Base-by-base conservation (phyloP, 768 basidiomycete genomes). In the Lactarius akahatsu region DNA sequence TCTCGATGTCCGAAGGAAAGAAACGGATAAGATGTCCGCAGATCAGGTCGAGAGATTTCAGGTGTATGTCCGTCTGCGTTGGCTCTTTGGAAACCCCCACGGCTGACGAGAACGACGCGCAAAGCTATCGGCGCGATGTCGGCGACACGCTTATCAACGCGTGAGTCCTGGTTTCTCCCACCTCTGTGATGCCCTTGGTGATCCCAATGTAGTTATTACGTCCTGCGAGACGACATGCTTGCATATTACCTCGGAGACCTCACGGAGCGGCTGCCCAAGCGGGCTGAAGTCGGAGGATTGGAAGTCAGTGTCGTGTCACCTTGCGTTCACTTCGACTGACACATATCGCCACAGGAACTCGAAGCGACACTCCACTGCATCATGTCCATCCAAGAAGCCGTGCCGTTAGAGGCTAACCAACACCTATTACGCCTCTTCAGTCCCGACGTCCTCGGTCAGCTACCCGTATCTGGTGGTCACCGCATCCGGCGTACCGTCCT, bases 71-170 rank as follows among this genome's bases (percentile, higher is more conserved):
- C 20, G 34, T 45, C 59, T 23, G 23, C 18, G 26, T 28, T 61
- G 18, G 58, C 18, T 66, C 36, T 45, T 43, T 18, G 18, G 20
- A 30, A n/a, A 23, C 30, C 20, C n/a, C 28, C 10, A 20, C 26
- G 41, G 52, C 45, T 59, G 59, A 47, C 28, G 18, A 13, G 11
- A 10, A 50, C 47, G 32, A 26, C 13, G 15, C 10, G 8, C 59
- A 18, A 68, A 92, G 91, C 36, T 94, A 92, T 77, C 86, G 93
- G 70, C 79, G 92, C 68, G 92, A 94, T 65, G 86, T 93, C 30
- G 93, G 92, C 0, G 93, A 95, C 76, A 92, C 91, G 1, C 80
- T 95, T 16, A 88, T 94, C 66, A 95, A 94, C 70, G 91, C 92
- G 90, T 94, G 77, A 62, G 89, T 80, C 23, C 23, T 28, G 20